phyloP scores from a whole-genome alignment of 352 stramenopile species.

The Phytophthora gonapodyides region DNA sequence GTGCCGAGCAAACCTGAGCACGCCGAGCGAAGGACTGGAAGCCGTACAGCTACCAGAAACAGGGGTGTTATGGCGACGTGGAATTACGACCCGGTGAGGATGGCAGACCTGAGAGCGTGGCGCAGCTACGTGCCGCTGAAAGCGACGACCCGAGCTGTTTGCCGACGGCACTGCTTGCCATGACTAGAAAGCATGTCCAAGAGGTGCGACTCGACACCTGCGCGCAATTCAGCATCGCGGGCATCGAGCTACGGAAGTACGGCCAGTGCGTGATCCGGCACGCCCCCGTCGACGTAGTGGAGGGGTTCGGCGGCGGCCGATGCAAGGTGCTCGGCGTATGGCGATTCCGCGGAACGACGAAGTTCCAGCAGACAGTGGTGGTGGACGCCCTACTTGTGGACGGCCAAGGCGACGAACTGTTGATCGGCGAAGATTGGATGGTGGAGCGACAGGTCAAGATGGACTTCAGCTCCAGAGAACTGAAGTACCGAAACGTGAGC shows the following conservation, averaged over 20 bases:
- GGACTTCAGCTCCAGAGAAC: not conserved
- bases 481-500: not conserved
- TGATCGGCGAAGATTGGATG: slow-evolving; percentile 8
- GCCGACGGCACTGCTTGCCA: not conserved
- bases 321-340: not conserved
- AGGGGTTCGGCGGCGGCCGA: slow-evolving; percentile 1
- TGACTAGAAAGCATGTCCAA: not conserved
- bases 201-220: slow-evolving; percentile 1
- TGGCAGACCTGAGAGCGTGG: not conserved
- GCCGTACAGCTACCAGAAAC: too few species aligned
- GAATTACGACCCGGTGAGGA: not conserved
- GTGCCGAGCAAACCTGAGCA: too few species aligned
- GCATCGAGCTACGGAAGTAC: not conserved
- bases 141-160: not conserved
- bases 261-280: not conserved
- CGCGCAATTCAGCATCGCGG: not conserved
- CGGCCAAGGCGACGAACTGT: slow-evolving; percentile 1
- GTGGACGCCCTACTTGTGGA: slow-evolving; percentile 3
- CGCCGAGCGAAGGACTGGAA: too few species aligned
- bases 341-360: not conserved
- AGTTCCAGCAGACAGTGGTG: not conserved
- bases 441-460: not conserved
- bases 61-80: not conserved
- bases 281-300: not conserved
- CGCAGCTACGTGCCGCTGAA: not conserved